A percentile compares a stretch with the other conserved stretches of the same genome.
Evolutionary conservation across 257 asterid species (phyloP).

Genomic region (Fraxinus excelsior): DNA sequence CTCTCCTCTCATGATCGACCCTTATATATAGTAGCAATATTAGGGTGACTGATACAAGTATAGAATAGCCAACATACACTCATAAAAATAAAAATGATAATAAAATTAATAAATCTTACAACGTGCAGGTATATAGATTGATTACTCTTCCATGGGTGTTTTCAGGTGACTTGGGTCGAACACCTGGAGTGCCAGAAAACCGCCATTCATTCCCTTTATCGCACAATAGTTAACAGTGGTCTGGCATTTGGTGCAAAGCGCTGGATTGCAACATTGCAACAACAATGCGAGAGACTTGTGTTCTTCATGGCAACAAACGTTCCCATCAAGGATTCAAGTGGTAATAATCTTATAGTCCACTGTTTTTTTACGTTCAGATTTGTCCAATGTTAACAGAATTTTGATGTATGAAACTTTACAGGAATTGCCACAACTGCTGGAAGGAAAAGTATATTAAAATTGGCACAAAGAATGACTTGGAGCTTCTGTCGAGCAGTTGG

Average conservation of each 20-base stretch:
- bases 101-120: not conserved
- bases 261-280: slow-evolving; percentile 82
- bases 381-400: not conserved
- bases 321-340: slow-evolving; percentile 75
- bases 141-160: not conserved
- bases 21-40: too few species aligned
- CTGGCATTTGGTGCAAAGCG: slow-evolving; percentile 85
- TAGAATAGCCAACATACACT: too few species aligned
- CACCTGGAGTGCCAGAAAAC: slow-evolving; percentile 71
- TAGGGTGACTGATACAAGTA: too few species aligned
- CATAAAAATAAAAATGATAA: too few species aligned
- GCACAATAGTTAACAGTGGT: slow-evolving; percentile 69
- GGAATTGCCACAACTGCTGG: slow-evolving; percentile 91
- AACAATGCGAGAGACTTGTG: slow-evolving; percentile 68
- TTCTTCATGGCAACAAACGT: slow-evolving; percentile 87
- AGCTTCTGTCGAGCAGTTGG: slow-evolving; percentile 70
- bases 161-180: slow-evolving; percentile 95
- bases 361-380: not conserved
- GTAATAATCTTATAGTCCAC: slow-evolving; percentile 33
- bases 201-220: slow-evolving; percentile 58
- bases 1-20: too few species aligned
- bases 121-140: not conserved
- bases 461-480: slow-evolving; percentile 81
- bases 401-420: slow-evolving; percentile 21
- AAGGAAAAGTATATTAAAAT: slow-evolving; percentile 68